Base-by-base conservation (phyloP, 441 rosid genomes). In the Hura crepitans region DNA sequence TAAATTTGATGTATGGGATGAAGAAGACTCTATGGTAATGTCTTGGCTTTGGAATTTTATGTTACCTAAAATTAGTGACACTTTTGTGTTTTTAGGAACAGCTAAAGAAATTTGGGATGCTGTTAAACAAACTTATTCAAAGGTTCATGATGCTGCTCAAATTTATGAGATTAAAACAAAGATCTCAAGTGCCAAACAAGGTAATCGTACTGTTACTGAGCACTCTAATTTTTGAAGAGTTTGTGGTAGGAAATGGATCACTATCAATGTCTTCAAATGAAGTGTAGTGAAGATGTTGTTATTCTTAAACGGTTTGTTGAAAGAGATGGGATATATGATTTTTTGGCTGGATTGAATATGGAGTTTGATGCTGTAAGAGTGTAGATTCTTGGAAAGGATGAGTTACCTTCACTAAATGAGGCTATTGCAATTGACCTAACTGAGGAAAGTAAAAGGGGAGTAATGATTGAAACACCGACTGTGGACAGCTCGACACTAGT, bases 241-340 rank as follows among this genome's bases (percentile, higher is more conserved):
- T 13, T 62, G 8, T 71, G 68, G 62, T 17, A 62, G 0, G 51
- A 71, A 18, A 9, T 71, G 43, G 55, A 71, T 11, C 37, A 71
- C 1, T 51, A 51, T 51, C n/a, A 1, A 0, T 23, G 27, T 4
- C 5, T 71, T 17, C 22, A 71, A 12, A 33, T 51, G 68, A 8
- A 9, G 1, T 37, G 50, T 11, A 22, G 42, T 25, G 25, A 46
- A 1, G 66, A 69, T 59, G 55, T 47, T 9, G 1, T 1, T 0
- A n/a, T 30, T 20, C 5, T 13, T 5, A 22, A 42, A 43, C 3
- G 5, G 0, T 27, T 13, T 53, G 3, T 15, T 0, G 30, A 53
- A 42, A 43, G 25, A 2, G 74, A 62, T 4, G 6, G 22, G 2
- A 45, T 51, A 0, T 71, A 53, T 43, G 45, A 71, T 6, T 71